A percentile compares a stretch with the other conserved stretches of the same genome.
These are phyloP conservation scores for Vigna hirtella DNA, from an alignment of 306 rosid species.

Conservation along the genomic window DNA sequence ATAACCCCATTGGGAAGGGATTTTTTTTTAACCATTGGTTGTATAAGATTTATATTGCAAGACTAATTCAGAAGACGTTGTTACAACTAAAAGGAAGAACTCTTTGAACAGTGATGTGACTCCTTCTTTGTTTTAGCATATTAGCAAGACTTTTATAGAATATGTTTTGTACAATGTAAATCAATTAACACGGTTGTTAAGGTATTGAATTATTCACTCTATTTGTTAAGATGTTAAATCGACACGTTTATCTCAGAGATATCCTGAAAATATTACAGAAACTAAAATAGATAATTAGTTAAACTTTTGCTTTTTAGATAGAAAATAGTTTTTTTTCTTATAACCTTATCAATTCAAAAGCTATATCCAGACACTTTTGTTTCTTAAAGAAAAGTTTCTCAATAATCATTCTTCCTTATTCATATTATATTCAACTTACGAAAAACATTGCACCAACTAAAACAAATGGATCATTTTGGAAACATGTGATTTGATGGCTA, in stretches of 20 bases:
- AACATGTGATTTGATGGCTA: too few relatives aligned
- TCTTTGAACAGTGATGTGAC: background rate
- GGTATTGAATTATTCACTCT: too few relatives aligned
- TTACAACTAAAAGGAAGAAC: background rate
- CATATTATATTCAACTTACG: background rate
- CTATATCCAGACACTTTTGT: background rate
- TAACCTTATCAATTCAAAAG: background rate
- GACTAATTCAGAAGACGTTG: conserved; percentile 14
- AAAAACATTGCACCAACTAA: background rate
- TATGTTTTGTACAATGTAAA: background rate
- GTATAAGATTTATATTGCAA: background rate
- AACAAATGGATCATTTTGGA: background rate
- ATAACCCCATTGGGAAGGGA: background rate
- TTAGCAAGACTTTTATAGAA: background rate
- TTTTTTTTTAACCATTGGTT: background rate
- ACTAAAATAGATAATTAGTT: too few relatives aligned
- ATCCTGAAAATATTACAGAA: too few relatives aligned
- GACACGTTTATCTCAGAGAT: too few relatives aligned
- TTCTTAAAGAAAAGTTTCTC: background rate
- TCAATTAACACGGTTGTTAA: too few relatives aligned
- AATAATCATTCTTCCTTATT: background rate
- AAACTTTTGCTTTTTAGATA: background rate
- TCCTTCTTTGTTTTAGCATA: background rate
- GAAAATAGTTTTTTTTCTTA: background rate
- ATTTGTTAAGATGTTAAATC: too few relatives aligned